These are phyloP conservation scores for Cladosporium sp. DNA, from an alignment of 2,329 filamentous ascomycete genomes.

Conservation along the genomic window DNA sequence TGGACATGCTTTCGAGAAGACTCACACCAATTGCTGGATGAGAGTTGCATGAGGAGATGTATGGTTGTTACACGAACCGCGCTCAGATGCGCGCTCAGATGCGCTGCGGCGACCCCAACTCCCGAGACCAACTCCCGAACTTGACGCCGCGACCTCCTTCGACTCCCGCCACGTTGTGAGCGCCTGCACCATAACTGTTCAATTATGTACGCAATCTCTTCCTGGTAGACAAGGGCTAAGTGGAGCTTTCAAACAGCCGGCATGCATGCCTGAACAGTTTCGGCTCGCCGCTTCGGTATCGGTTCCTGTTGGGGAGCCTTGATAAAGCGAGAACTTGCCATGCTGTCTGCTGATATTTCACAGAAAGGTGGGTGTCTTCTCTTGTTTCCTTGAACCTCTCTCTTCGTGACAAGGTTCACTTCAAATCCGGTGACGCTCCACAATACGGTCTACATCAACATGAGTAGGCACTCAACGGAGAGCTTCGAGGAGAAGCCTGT, in stretches of 20 bases:
- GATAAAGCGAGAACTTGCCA: no score
- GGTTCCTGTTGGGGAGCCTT: background rate
- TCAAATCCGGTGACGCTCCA: no score
- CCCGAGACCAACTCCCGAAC: background rate
- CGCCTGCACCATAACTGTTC: background rate
- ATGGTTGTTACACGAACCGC: no score
- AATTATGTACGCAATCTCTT: background rate
- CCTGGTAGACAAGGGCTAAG: background rate
- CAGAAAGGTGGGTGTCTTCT: no score
- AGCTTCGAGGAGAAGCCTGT: background rate
- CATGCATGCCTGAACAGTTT: background rate
- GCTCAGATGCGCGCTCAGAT: no score
- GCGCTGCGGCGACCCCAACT: background rate
- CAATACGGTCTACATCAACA: background rate
- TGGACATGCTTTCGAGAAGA: no score
- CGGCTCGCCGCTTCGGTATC: background rate
- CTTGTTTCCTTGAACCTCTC: no score
- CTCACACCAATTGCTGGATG: no score
- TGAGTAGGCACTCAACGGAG: background rate
- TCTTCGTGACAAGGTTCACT: no score
- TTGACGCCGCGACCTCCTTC: background rate
- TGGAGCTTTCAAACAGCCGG: background rate
- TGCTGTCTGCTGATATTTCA: no score
- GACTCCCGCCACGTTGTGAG: background rate
- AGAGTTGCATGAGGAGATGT: no score